Evolutionary conservation across 2,329 filamentous ascomycete genomes (phyloP).

Genomic region (Diaporthe sp.): DNA sequence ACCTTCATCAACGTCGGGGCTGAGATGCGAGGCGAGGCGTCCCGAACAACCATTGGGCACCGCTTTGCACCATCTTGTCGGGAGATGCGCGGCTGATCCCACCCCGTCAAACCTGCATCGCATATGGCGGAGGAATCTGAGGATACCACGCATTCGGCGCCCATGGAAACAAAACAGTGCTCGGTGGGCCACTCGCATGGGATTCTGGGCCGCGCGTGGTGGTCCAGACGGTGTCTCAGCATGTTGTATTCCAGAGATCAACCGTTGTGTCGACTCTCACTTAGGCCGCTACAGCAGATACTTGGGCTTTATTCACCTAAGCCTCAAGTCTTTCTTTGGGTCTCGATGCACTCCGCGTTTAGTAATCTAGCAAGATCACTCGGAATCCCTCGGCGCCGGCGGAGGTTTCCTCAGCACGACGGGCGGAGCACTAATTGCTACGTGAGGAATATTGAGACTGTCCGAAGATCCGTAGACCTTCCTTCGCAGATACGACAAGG

Average conservation of each 20-base stretch:
- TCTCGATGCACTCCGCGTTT: slow-evolving; percentile 8
- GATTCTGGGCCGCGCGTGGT: background rate
- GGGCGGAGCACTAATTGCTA: background rate
- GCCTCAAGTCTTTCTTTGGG: background rate
- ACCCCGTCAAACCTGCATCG: background rate
- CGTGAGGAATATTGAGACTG: background rate
- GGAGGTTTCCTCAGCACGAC: background rate
- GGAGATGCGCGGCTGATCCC: slow-evolving; percentile 11
- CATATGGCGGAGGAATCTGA: background rate
- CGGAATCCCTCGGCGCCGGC: background rate
- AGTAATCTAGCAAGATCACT: background rate
- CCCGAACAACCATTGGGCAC: slow-evolving; percentile 16
- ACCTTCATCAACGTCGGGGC: background rate
- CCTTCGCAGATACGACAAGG: background rate
- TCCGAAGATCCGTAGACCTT: too few relatives aligned
- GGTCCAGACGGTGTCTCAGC: slow-evolving; percentile 9
- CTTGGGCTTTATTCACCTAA: background rate
- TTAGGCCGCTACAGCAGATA: background rate
- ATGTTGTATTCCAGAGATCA: slow-evolving; percentile 2
- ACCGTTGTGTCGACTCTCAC: background rate
- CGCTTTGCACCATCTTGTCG: background rate
- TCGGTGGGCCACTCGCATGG: background rate
- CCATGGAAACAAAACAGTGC: background rate
- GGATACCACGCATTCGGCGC: background rate
- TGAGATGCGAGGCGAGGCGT: slow-evolving; percentile 1